Base-by-base conservation (phyloP, 2,329 filamentous ascomycete genomes). In the Thielaviopsis punctulata region DNA sequence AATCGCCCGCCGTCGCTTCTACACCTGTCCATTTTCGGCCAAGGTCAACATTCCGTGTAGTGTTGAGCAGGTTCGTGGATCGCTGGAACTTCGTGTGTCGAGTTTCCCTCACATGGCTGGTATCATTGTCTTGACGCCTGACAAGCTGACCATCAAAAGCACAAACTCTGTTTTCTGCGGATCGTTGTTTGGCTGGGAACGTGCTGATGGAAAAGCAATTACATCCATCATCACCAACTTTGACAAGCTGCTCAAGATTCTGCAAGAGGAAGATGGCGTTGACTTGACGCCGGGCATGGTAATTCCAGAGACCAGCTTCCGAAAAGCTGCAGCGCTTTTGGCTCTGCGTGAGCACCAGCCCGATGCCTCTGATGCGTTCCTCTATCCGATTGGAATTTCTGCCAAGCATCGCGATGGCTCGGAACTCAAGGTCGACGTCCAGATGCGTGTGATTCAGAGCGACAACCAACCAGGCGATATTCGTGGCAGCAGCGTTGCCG, bases 71-170 rank as follows among this genome's bases (percentile, higher is more conserved):
- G 70, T 86, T 2, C 75, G 78, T 30, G 80, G 77, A 43, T 73
- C 81, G 58, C 75, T 79, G 18, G 80, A 86, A 58, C 75, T 98
- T 57, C 80, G 86, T 49, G 77, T 98, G 44, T 95, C 90, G 15
- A 95, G 88, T 62, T 94, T 95, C 58, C 92, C 92, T 15, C 90
- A 98, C 63, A 95, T 98, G 66, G 92, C 92, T 52, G 92, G 92
- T 48, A 95, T 98, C 61, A 81, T 98, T 62, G 89, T 98, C 8
- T 73, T 98, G 12, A 83, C 85, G n/a, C 83, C 90, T 1, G 70
- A 79, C 25, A 80, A 76, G 0, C 73, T 96, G 57, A 77, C 79
- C 48, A 84, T 98, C 60, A 85, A 85, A 62, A 95, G 89, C 67
- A 92, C 89, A 8, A 98, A 98, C 64, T 86, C 87, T 2, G 90